phyloP scores from a whole-genome alignment of 2,329 filamentous ascomycete species.

The Neofusicoccum sp. region DNA sequence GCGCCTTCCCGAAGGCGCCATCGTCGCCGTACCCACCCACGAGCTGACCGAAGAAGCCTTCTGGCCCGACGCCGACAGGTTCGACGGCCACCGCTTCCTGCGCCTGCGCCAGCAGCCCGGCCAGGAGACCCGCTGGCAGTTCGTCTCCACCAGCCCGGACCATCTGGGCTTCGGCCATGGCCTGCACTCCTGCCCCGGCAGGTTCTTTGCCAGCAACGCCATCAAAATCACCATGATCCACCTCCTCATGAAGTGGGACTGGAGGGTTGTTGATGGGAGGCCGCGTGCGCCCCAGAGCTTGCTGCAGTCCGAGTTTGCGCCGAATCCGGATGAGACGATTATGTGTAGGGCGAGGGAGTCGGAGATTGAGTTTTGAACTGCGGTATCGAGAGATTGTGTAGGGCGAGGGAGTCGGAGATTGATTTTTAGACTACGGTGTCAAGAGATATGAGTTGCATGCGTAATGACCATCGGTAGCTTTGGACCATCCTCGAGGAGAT shows the following conservation, averaged over 20 bases:
- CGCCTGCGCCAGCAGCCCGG: neutral
- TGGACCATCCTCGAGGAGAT: too few species aligned
- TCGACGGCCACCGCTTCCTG: constrained; percentile 10
- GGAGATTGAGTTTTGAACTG: neutral
- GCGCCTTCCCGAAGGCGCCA: neutral
- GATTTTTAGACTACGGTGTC: neutral
- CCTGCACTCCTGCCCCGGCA: constrained; percentile 31
- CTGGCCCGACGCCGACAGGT: neutral
- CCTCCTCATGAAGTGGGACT: constrained; percentile 1
- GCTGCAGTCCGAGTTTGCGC: neutral
- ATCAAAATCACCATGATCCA: constrained; percentile 29
- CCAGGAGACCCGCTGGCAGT: neutral
- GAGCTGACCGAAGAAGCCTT: constrained; percentile 1
- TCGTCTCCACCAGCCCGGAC: constrained; percentile 21
- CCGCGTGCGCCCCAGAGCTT: neutral
- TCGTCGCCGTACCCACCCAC: neutral
- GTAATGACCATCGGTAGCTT: too few species aligned
- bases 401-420: neutral
- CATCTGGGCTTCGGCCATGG: constrained; percentile 32
- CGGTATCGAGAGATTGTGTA: neutral
- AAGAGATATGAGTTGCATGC: too few species aligned
- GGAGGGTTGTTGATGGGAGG: neutral
- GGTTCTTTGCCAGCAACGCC: constrained; percentile 34
- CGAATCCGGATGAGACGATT: neutral
- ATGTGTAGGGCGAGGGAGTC: neutral